Evolutionary conservation across 2,329 filamentous ascomycete genomes (phyloP), one percentile per base, ranked within the genome.

Genomic region (Hysterium pulicare): DNA sequence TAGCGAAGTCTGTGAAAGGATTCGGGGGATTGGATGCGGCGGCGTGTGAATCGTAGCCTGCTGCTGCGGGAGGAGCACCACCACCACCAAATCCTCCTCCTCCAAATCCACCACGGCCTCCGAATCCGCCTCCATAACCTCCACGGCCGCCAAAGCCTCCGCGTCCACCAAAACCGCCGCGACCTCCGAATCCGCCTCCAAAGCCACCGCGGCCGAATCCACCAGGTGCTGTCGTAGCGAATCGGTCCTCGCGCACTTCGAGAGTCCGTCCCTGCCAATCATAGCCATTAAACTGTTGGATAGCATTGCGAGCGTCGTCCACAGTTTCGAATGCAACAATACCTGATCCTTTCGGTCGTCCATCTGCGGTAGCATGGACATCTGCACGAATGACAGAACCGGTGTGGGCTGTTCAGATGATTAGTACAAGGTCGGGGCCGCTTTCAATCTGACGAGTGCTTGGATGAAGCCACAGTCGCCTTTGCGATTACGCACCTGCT

Each of bases 241-340:
- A 98, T 44, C 93, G 86, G 64, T 98, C 93, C 70, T 97, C 91
- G 49, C 93, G 90, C 50, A 98, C 93, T 68, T 98, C 93, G 38
- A 98, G 81, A 40, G 84, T 74, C 45, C 93, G 86, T 9, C 93
- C 93, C 68, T 97, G 91, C 93, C 93, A 98, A 51, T 98, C 93
- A 66, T 95, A 97, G 45, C 93, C 93, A 64, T 97, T 96, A 77
- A 97, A 98, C 56, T 96, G 90, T 62, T 90, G 84, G 53, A 98
- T 98, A 17, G 93, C 93, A 62, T 90, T 95, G 53, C 90, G 88
- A 32, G 93, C 91, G 70, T 98, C 93, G 45, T 97, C 90, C 1
- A 90, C 82, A 44, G 84, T 91, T 67, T 98, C 93, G 66, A 96
- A 98, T 32, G 93, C 90, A 48, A 98, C 93, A 45, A 97, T 95